Conservation (phyloP, 2,329 filamentous ascomycete species). For the Berkeleyomyces basicola region DNA sequence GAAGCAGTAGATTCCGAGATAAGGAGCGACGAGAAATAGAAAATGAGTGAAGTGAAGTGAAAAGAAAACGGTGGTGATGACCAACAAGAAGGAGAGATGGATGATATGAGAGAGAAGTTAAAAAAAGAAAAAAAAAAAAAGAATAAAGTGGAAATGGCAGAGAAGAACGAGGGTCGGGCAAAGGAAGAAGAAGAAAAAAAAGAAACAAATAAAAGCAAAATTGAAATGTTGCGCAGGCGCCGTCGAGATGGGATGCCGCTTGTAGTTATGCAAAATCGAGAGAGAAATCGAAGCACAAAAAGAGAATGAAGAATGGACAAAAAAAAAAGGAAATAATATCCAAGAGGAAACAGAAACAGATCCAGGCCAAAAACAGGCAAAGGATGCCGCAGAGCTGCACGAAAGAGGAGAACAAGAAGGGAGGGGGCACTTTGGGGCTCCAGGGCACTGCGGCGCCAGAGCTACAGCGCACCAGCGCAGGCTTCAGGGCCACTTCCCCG, state of each 20-base stretch:
- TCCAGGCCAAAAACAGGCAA: neutral
- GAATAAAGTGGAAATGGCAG: neutral
- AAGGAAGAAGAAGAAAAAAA: neutral
- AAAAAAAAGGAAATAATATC: constrained; percentile 2
- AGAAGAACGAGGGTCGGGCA: neutral
- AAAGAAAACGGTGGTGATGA: neutral
- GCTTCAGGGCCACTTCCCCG: too few relatives aligned
- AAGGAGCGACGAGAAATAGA: too few relatives aligned
- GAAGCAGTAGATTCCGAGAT: too few relatives aligned
- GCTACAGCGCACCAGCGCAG: too few relatives aligned
- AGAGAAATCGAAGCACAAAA: neutral
- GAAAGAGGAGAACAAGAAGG: constrained; percentile 9
- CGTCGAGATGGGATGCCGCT: neutral
- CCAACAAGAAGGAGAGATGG: neutral
- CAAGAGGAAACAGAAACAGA: neutral
- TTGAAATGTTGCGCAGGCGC: too few relatives aligned
- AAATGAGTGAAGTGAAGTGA: too few relatives aligned
- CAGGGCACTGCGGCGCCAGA: neutral
- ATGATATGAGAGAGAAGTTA: neutral
- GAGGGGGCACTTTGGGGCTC: neutral
- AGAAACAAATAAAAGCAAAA: neutral
- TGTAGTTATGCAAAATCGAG: neutral
- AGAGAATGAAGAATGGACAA: neutral
- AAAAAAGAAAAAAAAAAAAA: neutral
- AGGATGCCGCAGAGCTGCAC: constrained; percentile 11